Conservation (phyloP, 2,329 filamentous ascomycete genomes). For the Zymoseptoria pseudotritici region DNA sequence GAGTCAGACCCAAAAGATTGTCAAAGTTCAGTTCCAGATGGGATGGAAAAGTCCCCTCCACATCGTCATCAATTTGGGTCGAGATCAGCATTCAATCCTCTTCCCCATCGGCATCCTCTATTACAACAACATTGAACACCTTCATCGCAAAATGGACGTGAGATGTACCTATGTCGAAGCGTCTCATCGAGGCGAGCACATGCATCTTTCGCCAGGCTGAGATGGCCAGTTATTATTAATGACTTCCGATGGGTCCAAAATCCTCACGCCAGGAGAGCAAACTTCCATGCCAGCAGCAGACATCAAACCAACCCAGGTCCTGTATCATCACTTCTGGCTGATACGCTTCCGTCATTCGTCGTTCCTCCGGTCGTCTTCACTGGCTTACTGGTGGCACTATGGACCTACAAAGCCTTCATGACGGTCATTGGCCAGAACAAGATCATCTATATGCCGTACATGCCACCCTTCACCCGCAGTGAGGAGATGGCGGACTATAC, state of each 20-base stretch:
- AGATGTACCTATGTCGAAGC: neutral
- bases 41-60: conserved; percentile 3
- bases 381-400: conserved; percentile 59
- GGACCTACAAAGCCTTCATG: conserved; percentile 60
- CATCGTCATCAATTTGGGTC: conserved; percentile 6
- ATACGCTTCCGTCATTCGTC: conserved; percentile 40
- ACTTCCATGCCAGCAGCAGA: neutral
- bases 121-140: too few relatives aligned
- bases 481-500: conserved; percentile 61
- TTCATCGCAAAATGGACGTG: neutral
- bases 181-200: neutral
- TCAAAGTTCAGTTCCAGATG: neutral
- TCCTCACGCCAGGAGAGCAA: neutral
- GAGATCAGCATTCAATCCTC: neutral
- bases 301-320: neutral
- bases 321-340: conserved; percentile 10
- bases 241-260: neutral
- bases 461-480: conserved; percentile 61
- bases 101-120: neutral
- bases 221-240: neutral
- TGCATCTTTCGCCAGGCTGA: neutral
- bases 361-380: conserved; percentile 60
- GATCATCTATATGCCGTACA: conserved; percentile 72
- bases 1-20: conserved; percentile 6
- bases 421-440: conserved; percentile 72